A percentile compares a stretch with the other conserved stretches of the same genome.
Conservation (phyloP, 352 stramenopile genomes). For the Phytophthora podocarpi region DNA sequence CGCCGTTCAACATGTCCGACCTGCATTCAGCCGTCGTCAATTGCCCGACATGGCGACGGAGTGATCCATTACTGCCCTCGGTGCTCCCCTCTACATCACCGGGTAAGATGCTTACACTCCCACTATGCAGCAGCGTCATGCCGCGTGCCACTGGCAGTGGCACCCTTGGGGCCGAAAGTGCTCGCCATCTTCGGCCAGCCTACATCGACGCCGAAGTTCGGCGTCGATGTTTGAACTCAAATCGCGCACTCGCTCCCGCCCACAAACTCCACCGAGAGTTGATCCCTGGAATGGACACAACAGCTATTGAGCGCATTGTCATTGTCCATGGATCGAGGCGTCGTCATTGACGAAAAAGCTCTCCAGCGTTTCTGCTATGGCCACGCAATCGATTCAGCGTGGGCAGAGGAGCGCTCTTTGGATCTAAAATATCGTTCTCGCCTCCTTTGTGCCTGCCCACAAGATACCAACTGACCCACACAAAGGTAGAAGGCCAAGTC, state of each 20-base stretch:
- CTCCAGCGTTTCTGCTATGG: not conserved
- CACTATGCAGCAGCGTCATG: constrained; percentile 3
- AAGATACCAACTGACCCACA: constrained; percentile 3
- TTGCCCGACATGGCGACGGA: too few relatives aligned
- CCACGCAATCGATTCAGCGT: not conserved
- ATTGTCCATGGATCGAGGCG: too few relatives aligned
- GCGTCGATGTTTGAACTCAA: constrained; percentile 15
- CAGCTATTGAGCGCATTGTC: not conserved
- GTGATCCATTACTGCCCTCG: constrained; percentile 26
- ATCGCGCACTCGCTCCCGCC: constrained; percentile 1
- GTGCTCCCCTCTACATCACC: constrained; percentile 6
- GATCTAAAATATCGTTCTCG: constrained; percentile 8
- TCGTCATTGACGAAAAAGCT: not conserved
- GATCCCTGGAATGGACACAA: not conserved
- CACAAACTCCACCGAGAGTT: not conserved
- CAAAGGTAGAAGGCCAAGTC: constrained; percentile 1
- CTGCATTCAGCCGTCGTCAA: constrained; percentile 2
- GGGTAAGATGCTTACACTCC: constrained; percentile 11
- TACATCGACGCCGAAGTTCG: too few relatives aligned
- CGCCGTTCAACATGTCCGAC: constrained; percentile 4
- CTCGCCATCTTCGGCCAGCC: too few relatives aligned
- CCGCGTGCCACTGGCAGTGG: not conserved
- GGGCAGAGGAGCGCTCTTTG: not conserved
- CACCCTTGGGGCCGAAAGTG: too few relatives aligned
- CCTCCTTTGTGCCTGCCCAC: constrained; percentile 10